Conservation (phyloP, 2,329 filamentous ascomycete genomes). For the Fusarium sp. region DNA sequence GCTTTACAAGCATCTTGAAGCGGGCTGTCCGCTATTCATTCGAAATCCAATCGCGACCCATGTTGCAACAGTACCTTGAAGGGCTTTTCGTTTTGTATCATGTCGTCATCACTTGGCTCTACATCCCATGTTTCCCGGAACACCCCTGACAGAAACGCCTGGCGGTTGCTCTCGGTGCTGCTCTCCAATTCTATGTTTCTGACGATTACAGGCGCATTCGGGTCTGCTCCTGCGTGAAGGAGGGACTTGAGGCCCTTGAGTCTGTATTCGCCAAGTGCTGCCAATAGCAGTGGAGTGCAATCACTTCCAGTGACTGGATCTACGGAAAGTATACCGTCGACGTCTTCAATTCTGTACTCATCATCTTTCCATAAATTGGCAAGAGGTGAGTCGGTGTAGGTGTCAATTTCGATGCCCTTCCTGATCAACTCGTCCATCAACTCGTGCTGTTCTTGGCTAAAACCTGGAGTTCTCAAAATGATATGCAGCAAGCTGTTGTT, state of each 20-base stretch:
- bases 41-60: slow-evolving; percentile 8
- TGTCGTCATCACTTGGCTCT: not conserved
- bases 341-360: not conserved
- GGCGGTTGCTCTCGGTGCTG: not conserved
- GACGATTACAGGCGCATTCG: not conserved
- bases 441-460: not conserved
- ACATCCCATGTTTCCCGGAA: slow-evolving; percentile 2
- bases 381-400: slow-evolving; percentile 5
- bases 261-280: slow-evolving; percentile 1
- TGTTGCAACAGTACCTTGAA: slow-evolving; percentile 17
- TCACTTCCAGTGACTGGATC: slow-evolving; percentile 2
- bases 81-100: not conserved
- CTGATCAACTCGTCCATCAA: slow-evolving; percentile 8
- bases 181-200: not conserved
- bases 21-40: not conserved
- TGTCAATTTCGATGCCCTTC: slow-evolving; percentile 10
- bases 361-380: not conserved
- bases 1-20: slow-evolving; percentile 17
- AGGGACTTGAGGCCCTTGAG: slow-evolving; percentile 8
- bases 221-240: slow-evolving; percentile 16
- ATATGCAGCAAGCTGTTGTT: slow-evolving; percentile 20
- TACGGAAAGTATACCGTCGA: not conserved
- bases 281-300: slow-evolving; percentile 23
- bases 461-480: slow-evolving; percentile 3
- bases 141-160: slow-evolving; percentile 22